phyloP scores from a whole-genome alignment of 106 monocot species.

The Apostasia ramifera region DNA sequence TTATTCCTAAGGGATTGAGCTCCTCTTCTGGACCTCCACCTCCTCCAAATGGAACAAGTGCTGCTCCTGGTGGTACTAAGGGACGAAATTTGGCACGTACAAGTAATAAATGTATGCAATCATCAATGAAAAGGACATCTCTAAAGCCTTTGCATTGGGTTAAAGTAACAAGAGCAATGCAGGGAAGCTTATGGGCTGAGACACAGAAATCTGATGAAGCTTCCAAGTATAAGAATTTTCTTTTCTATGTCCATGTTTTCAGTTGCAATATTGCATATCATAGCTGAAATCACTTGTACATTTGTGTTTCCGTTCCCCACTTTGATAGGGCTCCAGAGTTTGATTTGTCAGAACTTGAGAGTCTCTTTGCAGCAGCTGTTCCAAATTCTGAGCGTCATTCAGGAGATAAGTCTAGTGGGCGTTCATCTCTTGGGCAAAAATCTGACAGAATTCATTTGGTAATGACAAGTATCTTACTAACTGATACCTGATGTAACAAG shows the following conservation, averaged over 20 bases:
- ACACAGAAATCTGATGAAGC: constrained; percentile 69
- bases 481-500: no score
- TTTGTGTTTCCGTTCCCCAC: constrained; percentile 13
- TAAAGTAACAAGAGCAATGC: constrained; percentile 95
- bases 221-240: constrained; percentile 29
- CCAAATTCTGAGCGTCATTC: constrained; percentile 38
- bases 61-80: constrained; percentile 15
- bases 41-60: constrained; percentile 31
- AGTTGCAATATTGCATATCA: constrained; percentile 3
- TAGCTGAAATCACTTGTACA: not conserved
- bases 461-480: not conserved
- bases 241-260: constrained; percentile 4
- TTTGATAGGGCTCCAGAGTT: constrained; percentile 75
- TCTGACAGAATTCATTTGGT: constrained; percentile 83
- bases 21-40: constrained; percentile 26
- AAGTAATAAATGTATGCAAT: constrained; percentile 26
- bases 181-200: constrained; percentile 98
- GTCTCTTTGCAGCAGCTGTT: constrained; percentile 77
- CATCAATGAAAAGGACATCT: constrained; percentile 49
- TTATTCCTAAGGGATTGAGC: constrained; percentile 3
- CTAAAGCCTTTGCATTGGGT: constrained; percentile 94
- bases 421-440: constrained; percentile 48
- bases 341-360: constrained; percentile 95
- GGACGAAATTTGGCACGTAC: constrained; percentile 18
- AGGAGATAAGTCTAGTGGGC: constrained; percentile 44